Evolutionary conservation across 192 early-diverging fungal genomes (phyloP), one percentile per base, ranked within the genome.

Genomic region (Entophlyctis helioformis): DNA sequence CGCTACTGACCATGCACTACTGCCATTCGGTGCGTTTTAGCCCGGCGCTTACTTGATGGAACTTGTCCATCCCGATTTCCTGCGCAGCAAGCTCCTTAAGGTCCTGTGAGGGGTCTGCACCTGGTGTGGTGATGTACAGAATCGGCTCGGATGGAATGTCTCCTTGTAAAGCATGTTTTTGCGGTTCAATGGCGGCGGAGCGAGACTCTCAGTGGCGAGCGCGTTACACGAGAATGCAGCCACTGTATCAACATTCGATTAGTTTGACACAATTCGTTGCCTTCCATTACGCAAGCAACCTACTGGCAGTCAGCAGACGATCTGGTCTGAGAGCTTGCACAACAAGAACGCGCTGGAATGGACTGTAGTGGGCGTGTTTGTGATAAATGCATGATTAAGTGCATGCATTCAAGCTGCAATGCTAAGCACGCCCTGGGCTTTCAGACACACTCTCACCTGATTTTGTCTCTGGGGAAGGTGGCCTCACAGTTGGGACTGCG

Each of bases 41-140:
- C 29, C 12, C n/a, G n/a, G n/a, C 20, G 13, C 15, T 29, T 53
- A 57, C 66, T 51, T 76, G 57, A 41, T 56, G 44, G 48, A 54
- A 72, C n/a, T 66, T 74, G 39, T 70, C 66, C 1, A 37, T 37
- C 3, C 71, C 72, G 13, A 76, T 41, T 36, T 54, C 46, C 23
- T 47, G 32, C 13, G 35, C 22, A 8, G 64, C 70, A 48, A 73
- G 61, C 9, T 74, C 73, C 18, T 50, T 44, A 3, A 77, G 43
- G 36, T 77, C 74, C 59, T 67, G 60, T 8, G 71, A 69, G 32
- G 69, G 66, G 48, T 77, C 74, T 21, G 69, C 58, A 25, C 74
- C 74, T n/a, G 74, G 67, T 13, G 71, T 77, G 12, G 66, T 76
- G 33, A 77, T 76, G 53, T 76, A 77, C 1, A 77, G 54, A 36